Base-by-base conservation (phyloP, 345 rosid species). In the Eucalyptus lansdowneana region DNA sequence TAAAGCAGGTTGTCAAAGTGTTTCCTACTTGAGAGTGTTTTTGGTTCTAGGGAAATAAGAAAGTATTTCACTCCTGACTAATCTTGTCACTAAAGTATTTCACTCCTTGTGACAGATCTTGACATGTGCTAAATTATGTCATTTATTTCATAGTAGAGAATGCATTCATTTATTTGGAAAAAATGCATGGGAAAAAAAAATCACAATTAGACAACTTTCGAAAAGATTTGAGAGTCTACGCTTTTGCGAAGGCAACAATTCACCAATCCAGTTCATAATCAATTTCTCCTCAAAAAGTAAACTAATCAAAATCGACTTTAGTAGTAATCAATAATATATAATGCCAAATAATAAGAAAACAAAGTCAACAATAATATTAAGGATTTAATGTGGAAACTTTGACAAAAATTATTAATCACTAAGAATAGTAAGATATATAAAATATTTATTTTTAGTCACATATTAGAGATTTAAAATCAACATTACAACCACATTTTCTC, bases 241-340 rank as follows among this genome's bases (percentile, higher is more conserved):
- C n/a, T n/a, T n/a, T n/a, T n/a, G n/a, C n/a, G n/a, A 8, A 6
- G 14, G 56, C 56, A 53, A 53, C 56, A 53, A 53, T 53, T 16
- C 10, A 53, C 24, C 9, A 53, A 53, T 53, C 24, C 9, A 53
- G 56, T 7, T 53, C 24, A 17, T 0, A 53, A 19, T 53, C 21
- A 53, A 53, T 17, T 53, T 53, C 9, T 53, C 0, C 24, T 53
- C 1, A 53, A 7, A 0, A 53, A 17, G 0, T 53, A 53, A 53
- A 19, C 9, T 0, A 19, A 53, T 53, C 4, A 1, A 7, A 53
- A 53, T 53, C 0, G 56, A 19, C 56, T 53, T 53, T 1, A 16
- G 9, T 1, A 17, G 3, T 53, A 53, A 53, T 17, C 24, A 53
- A 0, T 0, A 53, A 17, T 1, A 53, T 17, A 53, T 53, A 17